A percentile compares a stretch with the other conserved stretches of the same genome.
Conservation (phyloP, 108 stramenopile species). For the Pseudonitzschia delicatissima region DNA sequence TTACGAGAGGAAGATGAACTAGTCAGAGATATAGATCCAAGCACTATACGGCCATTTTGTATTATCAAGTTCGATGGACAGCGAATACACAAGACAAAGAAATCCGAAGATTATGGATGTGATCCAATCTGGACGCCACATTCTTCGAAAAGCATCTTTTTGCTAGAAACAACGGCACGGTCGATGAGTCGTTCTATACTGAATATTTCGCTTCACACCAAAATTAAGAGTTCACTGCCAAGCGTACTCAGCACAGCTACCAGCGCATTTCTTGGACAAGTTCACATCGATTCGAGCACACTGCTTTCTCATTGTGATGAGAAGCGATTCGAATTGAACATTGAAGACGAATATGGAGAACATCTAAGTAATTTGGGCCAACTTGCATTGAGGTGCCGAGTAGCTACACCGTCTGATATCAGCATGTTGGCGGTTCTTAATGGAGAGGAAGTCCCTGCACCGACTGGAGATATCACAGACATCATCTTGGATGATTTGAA, state of each 20-base stretch:
- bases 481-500: not conserved
- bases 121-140: conserved; percentile 66
- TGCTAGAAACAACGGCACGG: conserved; percentile 28
- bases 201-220: conserved; percentile 26
- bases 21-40: not conserved
- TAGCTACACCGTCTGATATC: conserved; percentile 52
- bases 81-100: conserved; percentile 36
- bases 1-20: conserved; percentile 10
- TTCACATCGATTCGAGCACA: conserved; percentile 32
- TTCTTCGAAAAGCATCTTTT: conserved; percentile 47
- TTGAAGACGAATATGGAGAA: conserved; percentile 39
- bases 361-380: conserved; percentile 28
- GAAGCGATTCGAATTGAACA: conserved; percentile 48
- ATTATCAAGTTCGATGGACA: conserved; percentile 24
- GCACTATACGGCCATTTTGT: conserved; percentile 29
- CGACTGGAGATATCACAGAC: not conserved
- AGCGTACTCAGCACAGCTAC: conserved; percentile 8
- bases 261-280: conserved; percentile 40
- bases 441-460: not conserved
- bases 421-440: conserved; percentile 36
- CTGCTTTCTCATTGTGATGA: conserved; percentile 55
- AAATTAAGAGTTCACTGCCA: conserved; percentile 12
- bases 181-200: conserved; percentile 20
- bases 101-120: conserved; percentile 20
- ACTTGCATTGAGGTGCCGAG: conserved; percentile 58